Conservation (phyloP, 768 basidiomycete genomes). For the Leccinum olivaceopallidum region DNA sequence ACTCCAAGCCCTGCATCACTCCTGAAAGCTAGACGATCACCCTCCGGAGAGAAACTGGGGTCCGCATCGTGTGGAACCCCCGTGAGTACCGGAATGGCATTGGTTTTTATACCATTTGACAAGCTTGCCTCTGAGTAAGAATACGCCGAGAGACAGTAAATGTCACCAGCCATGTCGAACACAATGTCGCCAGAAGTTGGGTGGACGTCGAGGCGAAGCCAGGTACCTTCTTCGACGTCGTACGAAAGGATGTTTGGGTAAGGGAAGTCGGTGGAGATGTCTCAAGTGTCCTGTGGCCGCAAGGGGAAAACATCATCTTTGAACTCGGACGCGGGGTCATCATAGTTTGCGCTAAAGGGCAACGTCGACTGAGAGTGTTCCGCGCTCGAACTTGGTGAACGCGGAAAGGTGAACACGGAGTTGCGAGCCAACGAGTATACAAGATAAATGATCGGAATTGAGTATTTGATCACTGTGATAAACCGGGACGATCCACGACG, state of each 20-base stretch:
- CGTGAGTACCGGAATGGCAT: slow-evolving; percentile 57
- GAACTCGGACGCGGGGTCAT: slow-evolving; percentile 44
- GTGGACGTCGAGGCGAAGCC: slow-evolving; percentile 73
- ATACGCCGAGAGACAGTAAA: slow-evolving; percentile 64
- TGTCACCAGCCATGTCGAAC: slow-evolving; percentile 74
- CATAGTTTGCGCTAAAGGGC: slow-evolving; percentile 12
- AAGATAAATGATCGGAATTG: slow-evolving; percentile 23
- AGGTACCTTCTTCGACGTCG: slow-evolving; percentile 73
- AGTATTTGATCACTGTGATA: slow-evolving; percentile 17
- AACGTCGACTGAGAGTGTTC: slow-evolving; percentile 8
- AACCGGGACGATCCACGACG: slow-evolving; percentile 2
- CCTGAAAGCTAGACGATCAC: slow-evolving; percentile 63
- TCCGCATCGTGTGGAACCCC: slow-evolving; percentile 73
- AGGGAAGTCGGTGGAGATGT: slow-evolving; percentile 76
- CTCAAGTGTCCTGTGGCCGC: slow-evolving; percentile 56
- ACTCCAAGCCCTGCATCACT: slow-evolving; percentile 74
- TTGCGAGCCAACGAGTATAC: slow-evolving; percentile 18
- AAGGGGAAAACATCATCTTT: slow-evolving; percentile 62
- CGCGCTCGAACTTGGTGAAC: not conserved
- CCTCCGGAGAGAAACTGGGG: slow-evolving; percentile 70
- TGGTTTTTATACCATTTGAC: slow-evolving; percentile 25
- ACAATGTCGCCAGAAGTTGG: slow-evolving; percentile 69
- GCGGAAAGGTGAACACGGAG: not conserved
- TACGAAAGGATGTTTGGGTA: slow-evolving; percentile 65
- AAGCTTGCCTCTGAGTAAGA: slow-evolving; percentile 36